Evolutionary conservation across 805 yeast species (phyloP), one percentile per base, ranked within the genome.

Genomic region (Candida incommunis): DNA sequence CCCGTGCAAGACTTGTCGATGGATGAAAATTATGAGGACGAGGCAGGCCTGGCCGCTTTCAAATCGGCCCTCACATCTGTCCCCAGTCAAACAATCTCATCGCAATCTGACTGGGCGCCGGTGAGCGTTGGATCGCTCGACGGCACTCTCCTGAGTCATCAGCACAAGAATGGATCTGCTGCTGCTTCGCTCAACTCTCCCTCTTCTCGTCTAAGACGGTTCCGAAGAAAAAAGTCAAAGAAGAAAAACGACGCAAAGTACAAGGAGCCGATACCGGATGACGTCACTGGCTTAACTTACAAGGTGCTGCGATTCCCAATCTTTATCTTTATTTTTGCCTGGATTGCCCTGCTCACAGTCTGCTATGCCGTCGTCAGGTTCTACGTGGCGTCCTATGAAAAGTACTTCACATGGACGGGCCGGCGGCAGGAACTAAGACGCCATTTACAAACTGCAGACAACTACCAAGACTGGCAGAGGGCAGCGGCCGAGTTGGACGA

Each of bases 281-380:
- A 31, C 18, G 11, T 31, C 37, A 13, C 60, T 22, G 71, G 74
- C 22, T 50, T 61, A 41, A 62, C 75, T 0, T 75, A 71, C 51
- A 59, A 61, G 40, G 34, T 82, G 1, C 63, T 82, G 23, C 62
- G 92, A 40, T 82, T 81, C 73, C 94, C 92, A 0, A 59, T 80
- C 2, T 62, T 82, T 45, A 41, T 72, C 0, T 60, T 73, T 16
- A 72, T 78, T 1, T 50, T 72, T 2, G 25, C 63, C 15, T 82
- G 88, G 86, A 65, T 80, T 1, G 29, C 55, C 0, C 47, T 77
- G 2, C 62, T 82, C 11, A 67, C 76, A 22, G 22, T 67, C 0
- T 41, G 71, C 0, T 82, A 82, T 57, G 58, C 74, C 3, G 27
- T 68, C 1, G 68, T 82, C 1, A 62, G 94, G 41, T 52, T 74